phyloP scores from a whole-genome alignment of 2,329 filamentous ascomycete species.

The Boeremia lycopersici region DNA sequence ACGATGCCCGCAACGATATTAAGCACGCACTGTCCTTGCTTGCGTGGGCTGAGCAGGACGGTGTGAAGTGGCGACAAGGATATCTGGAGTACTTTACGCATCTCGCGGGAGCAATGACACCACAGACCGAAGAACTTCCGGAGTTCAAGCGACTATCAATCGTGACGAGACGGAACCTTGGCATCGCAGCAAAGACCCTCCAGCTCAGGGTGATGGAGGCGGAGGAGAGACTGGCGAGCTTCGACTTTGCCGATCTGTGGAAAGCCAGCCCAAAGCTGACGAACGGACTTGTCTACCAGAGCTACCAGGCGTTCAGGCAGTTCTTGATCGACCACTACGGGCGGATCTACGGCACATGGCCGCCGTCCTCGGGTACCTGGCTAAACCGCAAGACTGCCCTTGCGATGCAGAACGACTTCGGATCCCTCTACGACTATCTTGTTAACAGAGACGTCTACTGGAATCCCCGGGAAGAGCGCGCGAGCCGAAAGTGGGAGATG shows the following conservation, averaged over 20 bases:
- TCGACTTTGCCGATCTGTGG: conserved; percentile 69
- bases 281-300: conserved; percentile 55
- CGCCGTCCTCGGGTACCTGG: conserved; percentile 60
- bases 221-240: conserved; percentile 65
- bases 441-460: conserved; percentile 71
- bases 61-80: conserved; percentile 68
- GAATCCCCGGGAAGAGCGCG: conserved; percentile 66
- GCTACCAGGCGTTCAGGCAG: conserved; percentile 64
- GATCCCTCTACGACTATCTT: conserved; percentile 71
- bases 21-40: conserved; percentile 66
- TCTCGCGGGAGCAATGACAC: conserved; percentile 64
- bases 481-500: conserved; percentile 70
- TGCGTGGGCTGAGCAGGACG: conserved; percentile 68
- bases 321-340: conserved; percentile 67
- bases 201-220: conserved; percentile 67
- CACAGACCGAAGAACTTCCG: conserved; percentile 53
- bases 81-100: conserved; percentile 73
- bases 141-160: conserved; percentile 66
- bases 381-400: conserved; percentile 64
- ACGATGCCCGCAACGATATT: conserved; percentile 67
- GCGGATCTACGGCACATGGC: conserved; percentile 65
- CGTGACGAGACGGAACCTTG: conserved; percentile 67
- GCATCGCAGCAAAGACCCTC: conserved; percentile 65
- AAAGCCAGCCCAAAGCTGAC: conserved; percentile 40
- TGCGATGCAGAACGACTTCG: conserved; percentile 69